Evolutionary conservation across 495 filamentous ascomycete genomes (phyloP), one percentile per base, ranked within the genome.

Genomic region (Lindgomyces ingoldianus): DNA sequence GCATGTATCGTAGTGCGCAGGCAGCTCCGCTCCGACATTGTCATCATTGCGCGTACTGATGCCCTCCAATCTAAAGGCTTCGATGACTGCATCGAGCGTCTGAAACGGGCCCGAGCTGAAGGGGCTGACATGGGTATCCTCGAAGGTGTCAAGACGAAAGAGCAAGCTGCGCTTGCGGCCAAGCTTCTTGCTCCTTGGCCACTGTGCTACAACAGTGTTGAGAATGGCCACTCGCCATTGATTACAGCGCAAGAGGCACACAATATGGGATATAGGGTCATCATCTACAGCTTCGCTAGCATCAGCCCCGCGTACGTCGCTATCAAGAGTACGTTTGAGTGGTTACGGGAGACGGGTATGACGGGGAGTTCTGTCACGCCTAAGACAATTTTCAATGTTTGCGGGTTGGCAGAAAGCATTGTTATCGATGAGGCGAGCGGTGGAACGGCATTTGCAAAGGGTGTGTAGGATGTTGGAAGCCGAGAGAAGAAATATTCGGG

Each of bases 21-120:
- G n/a, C 41, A 60, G 48, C 30, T 68, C 2, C 57, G 67, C 39
- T 51, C 45, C 9, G 71, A 74, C 30, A 69, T 74, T 21, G 59
- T 74, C 12, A 65, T 74, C 50, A 70, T 74, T 29, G 71, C 71
- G 21, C 68, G 72, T 10, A 74, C 71, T 3, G 71, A 73, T 54
- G 72, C 72, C 4, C 36, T 67, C 19, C 68, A 73, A 52, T 44
- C 44, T 1, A 30, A 51, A 3, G 69, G 72, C 16, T 74, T 71
- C 50, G 68, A 73, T n/a, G 69, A 70, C 14, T 57, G 51, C 6
- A 36, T 72, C 21, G 33, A 59, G 41, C 48, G 72, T 9, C 57
- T 74, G 8, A 64, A 67, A 29, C 58, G 29, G 2, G 72, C 72
- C 1, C 25, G 39, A 6, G 68, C 67, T 16, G 48, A 49, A 12